These are phyloP conservation scores for Saturnispora serradocipensis DNA, from an alignment of 805 yeast genomes.

Conservation along the genomic window DNA sequence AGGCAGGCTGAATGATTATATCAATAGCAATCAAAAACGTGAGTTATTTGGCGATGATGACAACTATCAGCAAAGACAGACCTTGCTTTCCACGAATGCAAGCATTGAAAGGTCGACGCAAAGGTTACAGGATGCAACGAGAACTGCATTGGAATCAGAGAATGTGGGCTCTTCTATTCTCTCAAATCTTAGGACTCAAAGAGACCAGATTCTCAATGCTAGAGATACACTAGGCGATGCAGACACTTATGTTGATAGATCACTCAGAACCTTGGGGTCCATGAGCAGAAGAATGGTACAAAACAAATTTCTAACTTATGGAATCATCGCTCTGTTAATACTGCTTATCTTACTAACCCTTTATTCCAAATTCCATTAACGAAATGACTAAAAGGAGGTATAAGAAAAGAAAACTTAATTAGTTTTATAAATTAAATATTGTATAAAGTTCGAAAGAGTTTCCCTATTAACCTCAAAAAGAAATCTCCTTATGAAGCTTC, in stretches of 20 bases:
- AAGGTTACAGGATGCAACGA: conserved; percentile 75
- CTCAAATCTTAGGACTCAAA: conserved; percentile 80
- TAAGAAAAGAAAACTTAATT: neutral
- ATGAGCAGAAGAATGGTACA: conserved; percentile 94
- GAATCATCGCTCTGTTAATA: conserved; percentile 81
- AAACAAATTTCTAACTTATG: conserved; percentile 81
- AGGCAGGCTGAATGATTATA: conserved; percentile 40
- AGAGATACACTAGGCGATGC: conserved; percentile 84
- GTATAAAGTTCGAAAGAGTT: neutral
- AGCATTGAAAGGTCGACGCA: conserved; percentile 77
- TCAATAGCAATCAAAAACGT: conserved; percentile 65
- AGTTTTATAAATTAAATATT: neutral
- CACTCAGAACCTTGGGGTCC: conserved; percentile 73
- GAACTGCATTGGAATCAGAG: conserved; percentile 90
- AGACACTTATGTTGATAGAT: conserved; percentile 84
- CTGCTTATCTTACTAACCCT: conserved; percentile 74
- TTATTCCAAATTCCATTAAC: conserved; percentile 67
- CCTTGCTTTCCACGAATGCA: conserved; percentile 66
- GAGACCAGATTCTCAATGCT: conserved; percentile 84
- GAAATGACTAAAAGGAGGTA: neutral
- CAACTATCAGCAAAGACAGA: conserved; percentile 58
- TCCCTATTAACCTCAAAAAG: neutral
- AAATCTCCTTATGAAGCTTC: conserved; percentile 25
- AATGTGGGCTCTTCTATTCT: conserved; percentile 83
- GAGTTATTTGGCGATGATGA: conserved; percentile 47